Evolutionary conservation across 2,329 filamentous ascomycete genomes (phyloP), one percentile per base, ranked within the genome.

Genomic region (Trichophyton benhamiae): DNA sequence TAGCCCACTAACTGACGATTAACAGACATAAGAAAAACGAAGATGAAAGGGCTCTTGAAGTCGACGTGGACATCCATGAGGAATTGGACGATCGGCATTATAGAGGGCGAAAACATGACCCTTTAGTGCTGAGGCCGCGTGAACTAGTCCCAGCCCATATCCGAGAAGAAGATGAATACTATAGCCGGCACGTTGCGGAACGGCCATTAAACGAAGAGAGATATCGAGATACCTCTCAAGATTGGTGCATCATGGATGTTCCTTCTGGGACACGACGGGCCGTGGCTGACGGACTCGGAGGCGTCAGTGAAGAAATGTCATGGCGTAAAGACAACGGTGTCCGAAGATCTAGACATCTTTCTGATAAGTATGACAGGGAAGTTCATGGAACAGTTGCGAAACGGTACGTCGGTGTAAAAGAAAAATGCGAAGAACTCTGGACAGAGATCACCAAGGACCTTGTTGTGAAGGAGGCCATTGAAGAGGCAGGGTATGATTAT

Each of bases 381-480:
- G 70, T 72, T 4, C 72, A 68, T 25, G 70, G 72, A 5, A 71
- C 72, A 13, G 72, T 78, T 62, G 75, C 71, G 22, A 80, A 79
- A 59, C 76, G 81, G 36, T 74, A 76, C 57, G 70, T 70, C 7
- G 70, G 70, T 6, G 65, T 71, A 44, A 74, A 73, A 42, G 69
- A 75, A 49, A 70, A 69, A 30, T 70, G 68, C 41, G 81, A 82
- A 61, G 84, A 87, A 63, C 88, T 95, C 78, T 97, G 92, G 92
- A 99, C 94, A 0, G 94, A 97, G 75, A 90, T 99, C 67, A 95
- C 92, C 53, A 96, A 95, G 76, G 91, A 96, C 67, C 76, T 97
- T 41, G 89, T 97, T 15, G 80, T 87, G 62, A 85, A 87, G 59
- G 91, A 96, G 71, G 94, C 94, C 17, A 88, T 97, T 65, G 87